These are phyloP conservation scores for Oryza glaberrima DNA, from an alignment of 176 grass and related monocot species.

Conservation along the genomic window DNA sequence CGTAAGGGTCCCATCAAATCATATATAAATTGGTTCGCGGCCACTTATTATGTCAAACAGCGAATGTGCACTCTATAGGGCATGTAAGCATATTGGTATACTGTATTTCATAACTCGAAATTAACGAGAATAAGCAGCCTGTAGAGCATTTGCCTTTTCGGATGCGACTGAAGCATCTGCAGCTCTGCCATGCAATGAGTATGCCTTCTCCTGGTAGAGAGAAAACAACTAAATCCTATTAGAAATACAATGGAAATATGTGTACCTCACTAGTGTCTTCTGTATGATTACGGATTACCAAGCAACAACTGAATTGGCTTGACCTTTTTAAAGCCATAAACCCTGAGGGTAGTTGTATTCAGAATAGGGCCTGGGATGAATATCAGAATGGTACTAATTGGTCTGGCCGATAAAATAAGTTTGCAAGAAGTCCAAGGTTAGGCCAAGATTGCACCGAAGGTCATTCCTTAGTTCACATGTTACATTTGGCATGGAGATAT, in stretches of 20 bases:
- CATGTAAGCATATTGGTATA: background rate
- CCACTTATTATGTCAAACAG: slow-evolving; percentile 1
- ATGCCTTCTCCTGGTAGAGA: slow-evolving; percentile 53
- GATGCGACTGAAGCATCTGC: slow-evolving; percentile 48
- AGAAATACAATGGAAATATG: background rate
- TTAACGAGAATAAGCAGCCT: slow-evolving; percentile 38
- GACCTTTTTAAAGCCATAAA: background rate
- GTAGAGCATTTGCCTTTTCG: slow-evolving; percentile 52
- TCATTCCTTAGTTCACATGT: background rate
- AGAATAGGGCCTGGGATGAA: background rate
- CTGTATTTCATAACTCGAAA: background rate
- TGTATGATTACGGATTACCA: background rate
- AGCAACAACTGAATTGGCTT: background rate
- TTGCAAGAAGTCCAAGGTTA: no score
- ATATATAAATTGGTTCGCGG: background rate
- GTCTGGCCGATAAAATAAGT: background rate
- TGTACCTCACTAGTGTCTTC: background rate
- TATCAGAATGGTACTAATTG: background rate
- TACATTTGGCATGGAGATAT: background rate
- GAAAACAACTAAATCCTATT: background rate
- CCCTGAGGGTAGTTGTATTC: background rate
- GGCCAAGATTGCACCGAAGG: no score
- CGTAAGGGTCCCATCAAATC: background rate
- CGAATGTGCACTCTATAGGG: background rate
- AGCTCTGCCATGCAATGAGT: slow-evolving; percentile 43